These are phyloP conservation scores for Fusarium chaquense DNA, from an alignment of 2,329 filamentous ascomycete genomes.

Conservation along the genomic window DNA sequence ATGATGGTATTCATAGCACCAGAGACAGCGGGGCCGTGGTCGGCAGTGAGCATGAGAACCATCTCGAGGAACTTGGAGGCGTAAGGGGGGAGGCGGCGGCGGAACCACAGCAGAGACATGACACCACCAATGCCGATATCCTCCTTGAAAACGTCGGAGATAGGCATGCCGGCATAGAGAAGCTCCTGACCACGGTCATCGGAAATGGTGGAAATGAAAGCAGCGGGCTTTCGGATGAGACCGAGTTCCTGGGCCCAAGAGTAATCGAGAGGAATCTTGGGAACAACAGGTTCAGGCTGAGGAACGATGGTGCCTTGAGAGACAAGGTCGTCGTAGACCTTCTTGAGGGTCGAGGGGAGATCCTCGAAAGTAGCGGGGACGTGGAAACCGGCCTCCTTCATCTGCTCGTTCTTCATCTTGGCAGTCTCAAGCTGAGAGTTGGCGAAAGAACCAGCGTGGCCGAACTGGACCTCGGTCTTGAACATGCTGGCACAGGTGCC, in stretches of 20 bases:
- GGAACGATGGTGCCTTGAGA: slow-evolving; percentile 86
- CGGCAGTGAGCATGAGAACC: slow-evolving; percentile 99
- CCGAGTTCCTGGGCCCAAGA: slow-evolving; percentile 99
- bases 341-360: slow-evolving; percentile 79
- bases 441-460: slow-evolving; percentile 97
- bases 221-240: slow-evolving; percentile 98
- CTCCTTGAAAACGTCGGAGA: slow-evolving; percentile 99
- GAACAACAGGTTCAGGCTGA: slow-evolving; percentile 87
- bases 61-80: slow-evolving; percentile 99
- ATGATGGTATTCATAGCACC: slow-evolving; percentile 99
- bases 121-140: slow-evolving; percentile 99
- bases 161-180: slow-evolving; percentile 98
- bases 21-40: slow-evolving; percentile 98
- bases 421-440: slow-evolving; percentile 99
- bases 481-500: slow-evolving; percentile 99
- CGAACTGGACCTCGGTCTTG: slow-evolving; percentile 99
- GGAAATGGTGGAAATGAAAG: slow-evolving; percentile 99
- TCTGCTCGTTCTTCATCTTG: slow-evolving; percentile 94
- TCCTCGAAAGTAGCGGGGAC: slow-evolving; percentile 98
- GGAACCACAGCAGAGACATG: slow-evolving; percentile 99
- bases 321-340: slow-evolving; percentile 91
- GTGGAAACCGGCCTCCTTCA: slow-evolving; percentile 94
- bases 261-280: slow-evolving; percentile 99
- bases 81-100: slow-evolving; percentile 93
- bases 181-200: slow-evolving; percentile 99